A percentile compares a stretch with the other conserved stretches of the same genome.
These are phyloP conservation scores for Hericium erinaceus DNA, from an alignment of 768 basidiomycete genomes.

Conservation along the genomic window DNA sequence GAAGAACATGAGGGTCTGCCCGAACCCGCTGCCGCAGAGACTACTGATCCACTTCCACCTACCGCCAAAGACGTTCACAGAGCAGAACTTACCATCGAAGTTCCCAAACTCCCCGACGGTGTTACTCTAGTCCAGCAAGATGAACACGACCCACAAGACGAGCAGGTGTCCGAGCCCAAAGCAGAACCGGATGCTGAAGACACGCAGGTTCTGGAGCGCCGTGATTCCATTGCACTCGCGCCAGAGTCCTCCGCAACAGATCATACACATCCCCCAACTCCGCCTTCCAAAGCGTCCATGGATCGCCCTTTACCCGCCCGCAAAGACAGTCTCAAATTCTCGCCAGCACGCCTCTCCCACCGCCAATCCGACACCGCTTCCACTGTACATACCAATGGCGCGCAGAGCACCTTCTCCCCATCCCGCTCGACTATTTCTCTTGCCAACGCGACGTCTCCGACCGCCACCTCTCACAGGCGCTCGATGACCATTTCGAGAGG, in stretches of 20 bases:
- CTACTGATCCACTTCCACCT: background rate
- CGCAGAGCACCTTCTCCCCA: slow-evolving; percentile 1
- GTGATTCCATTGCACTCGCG: background rate
- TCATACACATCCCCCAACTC: background rate
- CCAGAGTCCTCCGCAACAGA: background rate
- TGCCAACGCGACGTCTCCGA: slow-evolving; percentile 9
- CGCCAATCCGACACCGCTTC: background rate
- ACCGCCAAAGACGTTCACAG: background rate
- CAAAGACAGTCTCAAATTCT: slow-evolving; percentile 4
- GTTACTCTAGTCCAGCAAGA: background rate
- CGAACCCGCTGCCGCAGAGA: background rate
- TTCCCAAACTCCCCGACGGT: background rate
- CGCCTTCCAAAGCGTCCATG: slow-evolving; percentile 2
- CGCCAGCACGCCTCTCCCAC: background rate
- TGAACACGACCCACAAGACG: background rate
- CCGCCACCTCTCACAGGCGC: slow-evolving; percentile 22
- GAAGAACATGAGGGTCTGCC: background rate
- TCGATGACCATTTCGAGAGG: slow-evolving; percentile 41
- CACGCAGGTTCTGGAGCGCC: background rate
- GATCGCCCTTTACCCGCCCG: background rate
- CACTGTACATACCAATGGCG: slow-evolving; percentile 2
- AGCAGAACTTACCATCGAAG: background rate
- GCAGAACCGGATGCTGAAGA: background rate
- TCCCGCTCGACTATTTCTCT: slow-evolving; percentile 13
- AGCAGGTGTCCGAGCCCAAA: background rate